A percentile compares a stretch with the other conserved stretches of the same genome.
These are phyloP conservation scores for Monosporascus sp. DNA, from an alignment of 2,329 filamentous ascomycete species.

Conservation along the genomic window DNA sequence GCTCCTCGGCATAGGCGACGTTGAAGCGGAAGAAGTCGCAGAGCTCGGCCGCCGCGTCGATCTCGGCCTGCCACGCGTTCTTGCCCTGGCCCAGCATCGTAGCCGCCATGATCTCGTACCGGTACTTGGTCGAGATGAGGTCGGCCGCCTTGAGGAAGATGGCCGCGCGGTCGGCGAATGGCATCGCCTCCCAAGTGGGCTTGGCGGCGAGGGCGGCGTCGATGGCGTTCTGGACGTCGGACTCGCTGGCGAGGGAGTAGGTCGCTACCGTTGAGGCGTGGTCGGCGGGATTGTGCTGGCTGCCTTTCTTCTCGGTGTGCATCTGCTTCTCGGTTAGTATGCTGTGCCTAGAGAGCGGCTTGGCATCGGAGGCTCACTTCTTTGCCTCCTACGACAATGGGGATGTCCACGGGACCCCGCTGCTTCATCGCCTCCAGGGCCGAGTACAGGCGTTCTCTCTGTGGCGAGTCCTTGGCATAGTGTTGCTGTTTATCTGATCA, in stretches of 20 bases:
- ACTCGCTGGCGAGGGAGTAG: conserved; percentile 74
- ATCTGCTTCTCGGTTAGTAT: conserved; percentile 40
- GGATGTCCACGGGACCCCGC: conserved; percentile 68
- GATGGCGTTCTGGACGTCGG: conserved; percentile 75
- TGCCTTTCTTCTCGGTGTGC: conserved; percentile 58
- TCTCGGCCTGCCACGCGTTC: conserved; percentile 99
- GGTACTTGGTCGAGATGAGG: conserved; percentile 83
- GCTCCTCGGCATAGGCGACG: conserved; percentile 86
- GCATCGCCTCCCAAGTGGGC: conserved; percentile 75
- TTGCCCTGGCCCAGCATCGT: conserved; percentile 97
- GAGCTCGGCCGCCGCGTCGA: conserved; percentile 88
- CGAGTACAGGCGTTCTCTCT: conserved; percentile 69
- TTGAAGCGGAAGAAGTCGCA: conserved; percentile 93
- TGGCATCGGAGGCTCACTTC: conserved; percentile 45
- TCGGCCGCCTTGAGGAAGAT: conserved; percentile 96
- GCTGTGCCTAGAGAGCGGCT: neutral
- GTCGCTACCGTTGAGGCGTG: conserved; percentile 72
- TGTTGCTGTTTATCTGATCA: conserved; percentile 58
- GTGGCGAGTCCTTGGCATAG: conserved; percentile 76
- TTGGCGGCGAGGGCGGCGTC: conserved; percentile 81
- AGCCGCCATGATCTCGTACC: conserved; percentile 92
- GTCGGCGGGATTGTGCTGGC: conserved; percentile 77
- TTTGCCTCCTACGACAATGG: conserved; percentile 78
- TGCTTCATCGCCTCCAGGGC: conserved; percentile 67
- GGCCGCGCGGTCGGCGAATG: conserved; percentile 85